Evolutionary conservation across 179 eudicot species (phyloP).

Genomic region (Sideroxylon spinosum): DNA sequence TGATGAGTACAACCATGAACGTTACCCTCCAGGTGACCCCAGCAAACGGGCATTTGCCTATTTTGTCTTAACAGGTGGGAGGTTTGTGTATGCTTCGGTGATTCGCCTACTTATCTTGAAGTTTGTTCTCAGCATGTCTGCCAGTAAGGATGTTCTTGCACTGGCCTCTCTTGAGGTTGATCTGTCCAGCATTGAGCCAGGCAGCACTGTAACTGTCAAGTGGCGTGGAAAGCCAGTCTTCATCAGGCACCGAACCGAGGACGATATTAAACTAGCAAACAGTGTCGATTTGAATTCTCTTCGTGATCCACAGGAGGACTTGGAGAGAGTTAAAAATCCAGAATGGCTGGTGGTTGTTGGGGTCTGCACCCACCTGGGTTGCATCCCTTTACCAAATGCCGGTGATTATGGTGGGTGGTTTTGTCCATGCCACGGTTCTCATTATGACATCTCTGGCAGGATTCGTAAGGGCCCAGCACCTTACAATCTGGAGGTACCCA

Average conservation of each 20-base stretch:
- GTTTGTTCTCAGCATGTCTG: constrained; percentile 71
- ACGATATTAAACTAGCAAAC: constrained; percentile 62
- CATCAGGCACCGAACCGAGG: constrained; percentile 61
- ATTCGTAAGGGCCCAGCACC: constrained; percentile 82
- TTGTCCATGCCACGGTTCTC: constrained; percentile 82
- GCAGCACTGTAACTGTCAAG: constrained; percentile 61
- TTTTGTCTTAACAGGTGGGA: constrained; percentile 62
- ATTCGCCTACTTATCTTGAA: constrained; percentile 56
- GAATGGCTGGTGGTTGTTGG: constrained; percentile 73
- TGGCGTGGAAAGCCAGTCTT: constrained; percentile 87
- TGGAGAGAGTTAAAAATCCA: constrained; percentile 61
- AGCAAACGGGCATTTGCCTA: constrained; percentile 77
- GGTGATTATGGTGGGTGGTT: constrained; percentile 75
- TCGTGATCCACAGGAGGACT: constrained; percentile 69
- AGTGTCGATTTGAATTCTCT: constrained; percentile 52
- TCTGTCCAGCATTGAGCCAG: constrained; percentile 65
- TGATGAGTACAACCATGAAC: constrained; percentile 31
- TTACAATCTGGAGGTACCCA: constrained; percentile 72
- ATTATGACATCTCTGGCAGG: constrained; percentile 73
- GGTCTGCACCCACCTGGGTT: constrained; percentile 70
- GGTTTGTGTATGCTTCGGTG: constrained; percentile 65
- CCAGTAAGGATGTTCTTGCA: constrained; percentile 75
- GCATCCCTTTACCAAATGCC: constrained; percentile 72
- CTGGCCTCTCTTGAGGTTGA: constrained; percentile 70
- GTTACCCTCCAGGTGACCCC: constrained; percentile 66